Evolutionary conservation across 2,329 filamentous ascomycete species (phyloP).

Genomic region (Microcyclospora pomicola): DNA sequence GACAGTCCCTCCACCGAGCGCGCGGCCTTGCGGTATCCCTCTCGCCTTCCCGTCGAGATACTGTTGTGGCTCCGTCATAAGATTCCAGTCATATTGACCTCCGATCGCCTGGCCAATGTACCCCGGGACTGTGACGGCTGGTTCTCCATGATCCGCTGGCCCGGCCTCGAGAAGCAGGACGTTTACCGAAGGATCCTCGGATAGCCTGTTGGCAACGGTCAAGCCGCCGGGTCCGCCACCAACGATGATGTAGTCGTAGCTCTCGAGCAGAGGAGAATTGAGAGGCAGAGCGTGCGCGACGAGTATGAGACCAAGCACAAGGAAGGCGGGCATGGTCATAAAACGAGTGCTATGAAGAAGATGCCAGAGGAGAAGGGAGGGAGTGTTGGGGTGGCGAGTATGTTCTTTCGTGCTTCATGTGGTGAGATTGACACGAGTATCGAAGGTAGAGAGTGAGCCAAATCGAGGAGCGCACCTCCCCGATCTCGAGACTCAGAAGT

Average conservation of each 20-base stretch:
- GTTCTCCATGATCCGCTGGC: conserved; percentile 12
- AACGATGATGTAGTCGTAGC: conserved; percentile 21
- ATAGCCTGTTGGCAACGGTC: conserved; percentile 18
- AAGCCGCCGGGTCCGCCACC: conserved; percentile 19
- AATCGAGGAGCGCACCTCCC: too few relatives aligned
- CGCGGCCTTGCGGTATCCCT: conserved; percentile 15
- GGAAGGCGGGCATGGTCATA: conserved; percentile 5
- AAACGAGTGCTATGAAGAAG: too few relatives aligned
- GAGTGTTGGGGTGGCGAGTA: too few relatives aligned
- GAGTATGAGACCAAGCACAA: conserved; percentile 1
- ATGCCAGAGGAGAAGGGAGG: too few relatives aligned
- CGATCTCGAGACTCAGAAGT: too few relatives aligned
- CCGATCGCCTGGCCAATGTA: conserved; percentile 17
- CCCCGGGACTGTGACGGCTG: conserved; percentile 14
- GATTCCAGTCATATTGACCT: conserved; percentile 15
- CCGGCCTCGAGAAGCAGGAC: conserved; percentile 22
- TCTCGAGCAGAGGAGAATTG: conserved; percentile 15
- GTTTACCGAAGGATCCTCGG: conserved; percentile 16
- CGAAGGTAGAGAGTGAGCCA: too few relatives aligned
- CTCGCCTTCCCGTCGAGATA: conserved; percentile 14
- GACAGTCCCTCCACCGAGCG: conserved; percentile 21
- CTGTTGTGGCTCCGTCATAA: conserved; percentile 14
- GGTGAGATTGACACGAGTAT: too few relatives aligned
- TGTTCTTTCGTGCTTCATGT: too few relatives aligned
- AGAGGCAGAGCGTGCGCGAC: conserved; percentile 12